phyloP scores from a whole-genome alignment of 2,329 filamentous ascomycete genomes.

The Phaeosphaeriaceae sp. region DNA sequence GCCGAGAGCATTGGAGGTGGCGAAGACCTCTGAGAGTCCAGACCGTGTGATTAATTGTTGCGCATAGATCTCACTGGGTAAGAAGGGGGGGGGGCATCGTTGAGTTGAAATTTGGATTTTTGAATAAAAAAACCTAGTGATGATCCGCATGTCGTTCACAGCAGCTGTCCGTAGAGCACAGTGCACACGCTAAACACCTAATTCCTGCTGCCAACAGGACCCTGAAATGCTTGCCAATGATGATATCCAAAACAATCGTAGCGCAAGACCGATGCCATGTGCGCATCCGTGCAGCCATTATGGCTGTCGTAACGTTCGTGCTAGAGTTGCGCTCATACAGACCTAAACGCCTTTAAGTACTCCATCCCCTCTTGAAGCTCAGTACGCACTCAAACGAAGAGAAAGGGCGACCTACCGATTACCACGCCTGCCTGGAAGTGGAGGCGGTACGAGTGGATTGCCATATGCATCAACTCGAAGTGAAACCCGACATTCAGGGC shows the following conservation, averaged over 20 bases:
- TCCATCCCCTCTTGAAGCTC: conserved; percentile 43
- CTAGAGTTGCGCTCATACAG: conserved; percentile 10
- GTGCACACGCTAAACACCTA: conserved; percentile 14
- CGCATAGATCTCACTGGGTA: too few relatives aligned
- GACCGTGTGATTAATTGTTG: too few relatives aligned
- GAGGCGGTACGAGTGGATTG: conserved; percentile 39
- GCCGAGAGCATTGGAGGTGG: too few relatives aligned
- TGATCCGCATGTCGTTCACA: conserved; percentile 1
- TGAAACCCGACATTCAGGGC: conserved; percentile 67
- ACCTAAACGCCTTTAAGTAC: conserved; percentile 33
- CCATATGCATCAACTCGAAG: conserved; percentile 42
- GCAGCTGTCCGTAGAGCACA: conserved; percentile 17
- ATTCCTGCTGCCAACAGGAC: neutral
- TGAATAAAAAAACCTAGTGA: neutral
- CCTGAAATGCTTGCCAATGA: neutral
- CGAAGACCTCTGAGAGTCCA: too few relatives aligned
- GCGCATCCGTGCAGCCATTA: neutral
- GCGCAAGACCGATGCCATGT: neutral
- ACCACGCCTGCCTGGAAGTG: conserved; percentile 40
- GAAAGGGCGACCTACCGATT: conserved; percentile 41
- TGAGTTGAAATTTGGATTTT: neutral
- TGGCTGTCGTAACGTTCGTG: neutral
- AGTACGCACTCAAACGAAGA: conserved; percentile 30
- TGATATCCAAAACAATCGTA: neutral
- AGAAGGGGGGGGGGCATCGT: too few relatives aligned